Conservation (phyloP, 2,329 filamentous ascomycete species). For the Aurifilum marmelostoma region DNA sequence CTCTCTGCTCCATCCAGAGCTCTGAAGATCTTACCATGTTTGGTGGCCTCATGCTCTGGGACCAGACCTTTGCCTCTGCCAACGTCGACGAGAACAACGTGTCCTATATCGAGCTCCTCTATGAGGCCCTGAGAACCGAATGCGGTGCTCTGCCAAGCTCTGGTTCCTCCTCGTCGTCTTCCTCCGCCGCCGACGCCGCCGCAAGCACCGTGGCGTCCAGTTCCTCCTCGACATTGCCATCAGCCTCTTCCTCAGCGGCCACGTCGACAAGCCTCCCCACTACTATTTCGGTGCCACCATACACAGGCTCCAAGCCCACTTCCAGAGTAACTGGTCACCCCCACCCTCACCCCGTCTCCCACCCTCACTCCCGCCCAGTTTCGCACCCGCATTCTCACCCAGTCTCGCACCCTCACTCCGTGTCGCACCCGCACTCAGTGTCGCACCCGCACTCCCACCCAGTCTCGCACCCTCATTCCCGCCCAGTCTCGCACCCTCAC, state of each 20-base stretch:
- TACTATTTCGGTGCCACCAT: neutral
- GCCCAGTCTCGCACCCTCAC: neutral
- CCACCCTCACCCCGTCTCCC: neutral
- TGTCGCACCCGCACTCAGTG: neutral
- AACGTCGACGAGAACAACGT: constrained; percentile 26
- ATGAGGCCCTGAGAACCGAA: constrained; percentile 29
- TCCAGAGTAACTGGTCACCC: neutral
- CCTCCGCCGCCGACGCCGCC: neutral
- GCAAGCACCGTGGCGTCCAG: neutral
- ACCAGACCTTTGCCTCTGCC: constrained; percentile 32
- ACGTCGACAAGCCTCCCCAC: neutral
- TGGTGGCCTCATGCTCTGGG: constrained; percentile 43
- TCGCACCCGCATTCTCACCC: neutral
- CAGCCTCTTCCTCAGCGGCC: neutral
- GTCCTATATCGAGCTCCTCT: constrained; percentile 34
- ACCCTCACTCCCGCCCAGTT: neutral
- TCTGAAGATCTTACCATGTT: constrained; percentile 33
- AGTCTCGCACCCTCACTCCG: neutral
- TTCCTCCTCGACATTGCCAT: neutral
- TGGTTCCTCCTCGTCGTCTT: constrained; percentile 8
- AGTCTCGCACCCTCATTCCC: neutral
- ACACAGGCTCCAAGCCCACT: neutral
- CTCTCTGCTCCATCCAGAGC: constrained; percentile 35
- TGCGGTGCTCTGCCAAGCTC: constrained; percentile 23
- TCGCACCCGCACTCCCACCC: neutral